Evolutionary conservation across 2,329 filamentous ascomycete species (phyloP).

Genomic region (Fusarium stilboides): DNA sequence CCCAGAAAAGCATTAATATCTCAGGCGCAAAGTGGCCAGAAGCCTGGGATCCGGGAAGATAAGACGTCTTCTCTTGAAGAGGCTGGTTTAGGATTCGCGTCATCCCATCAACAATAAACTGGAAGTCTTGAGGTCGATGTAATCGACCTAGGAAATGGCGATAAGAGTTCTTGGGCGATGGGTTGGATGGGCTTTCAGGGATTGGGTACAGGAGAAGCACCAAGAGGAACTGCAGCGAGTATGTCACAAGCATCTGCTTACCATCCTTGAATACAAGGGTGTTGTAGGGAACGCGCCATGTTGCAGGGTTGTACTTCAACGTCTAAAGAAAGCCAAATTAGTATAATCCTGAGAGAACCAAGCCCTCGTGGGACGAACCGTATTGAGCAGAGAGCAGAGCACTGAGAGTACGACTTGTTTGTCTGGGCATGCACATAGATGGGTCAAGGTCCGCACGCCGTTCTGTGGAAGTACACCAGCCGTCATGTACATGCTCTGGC

Average conservation of each 20-base stretch:
- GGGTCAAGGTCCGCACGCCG: slow-evolving; percentile 87
- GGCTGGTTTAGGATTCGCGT: slow-evolving; percentile 93
- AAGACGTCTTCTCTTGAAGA: slow-evolving; percentile 88
- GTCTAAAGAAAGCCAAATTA: slow-evolving; percentile 68
- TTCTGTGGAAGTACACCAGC: slow-evolving; percentile 83
- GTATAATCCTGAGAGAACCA: not conserved
- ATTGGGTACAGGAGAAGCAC: slow-evolving; percentile 89
- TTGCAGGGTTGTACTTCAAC: slow-evolving; percentile 94
- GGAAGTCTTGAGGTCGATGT: slow-evolving; percentile 95
- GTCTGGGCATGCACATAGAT: slow-evolving; percentile 88
- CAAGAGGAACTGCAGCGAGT: slow-evolving; percentile 91
- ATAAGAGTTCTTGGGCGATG: slow-evolving; percentile 89
- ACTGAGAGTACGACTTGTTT: slow-evolving; percentile 93
- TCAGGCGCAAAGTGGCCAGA: slow-evolving; percentile 91
- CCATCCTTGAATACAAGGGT: slow-evolving; percentile 92
- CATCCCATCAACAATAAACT: slow-evolving; percentile 97
- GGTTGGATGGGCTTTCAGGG: slow-evolving; percentile 77
- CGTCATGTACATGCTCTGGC: slow-evolving; percentile 94
- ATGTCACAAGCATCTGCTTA: slow-evolving; percentile 91
- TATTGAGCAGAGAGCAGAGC: slow-evolving; percentile 94
- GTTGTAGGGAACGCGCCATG: slow-evolving; percentile 95
- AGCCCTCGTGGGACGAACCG: slow-evolving; percentile 67
- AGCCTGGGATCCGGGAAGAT: slow-evolving; percentile 87
- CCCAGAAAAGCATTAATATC: slow-evolving; percentile 98
- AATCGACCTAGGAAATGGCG: slow-evolving; percentile 92